Conservation (phyloP, 2,329 filamentous ascomycete species). For the Bretziella fagacearum region DNA sequence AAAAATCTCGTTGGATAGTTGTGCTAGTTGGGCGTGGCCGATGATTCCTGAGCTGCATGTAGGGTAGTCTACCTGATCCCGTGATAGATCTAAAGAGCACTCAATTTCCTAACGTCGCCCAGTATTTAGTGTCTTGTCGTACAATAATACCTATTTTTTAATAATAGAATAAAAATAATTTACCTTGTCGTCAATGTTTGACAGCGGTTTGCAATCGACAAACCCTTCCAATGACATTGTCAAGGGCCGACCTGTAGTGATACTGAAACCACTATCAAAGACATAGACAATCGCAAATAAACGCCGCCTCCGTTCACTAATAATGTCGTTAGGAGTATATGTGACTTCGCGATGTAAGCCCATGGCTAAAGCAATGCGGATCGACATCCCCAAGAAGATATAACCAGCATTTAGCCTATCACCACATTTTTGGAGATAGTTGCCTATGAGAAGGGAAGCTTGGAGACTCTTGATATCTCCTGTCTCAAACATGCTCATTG, state of each 20-base stretch:
- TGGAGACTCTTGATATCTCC: constrained; percentile 31
- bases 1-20: constrained; percentile 26
- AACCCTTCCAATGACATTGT: constrained; percentile 26
- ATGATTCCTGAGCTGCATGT: constrained; percentile 27
- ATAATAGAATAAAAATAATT: no score
- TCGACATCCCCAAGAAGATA: constrained; percentile 34
- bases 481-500: constrained; percentile 27
- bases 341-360: constrained; percentile 32
- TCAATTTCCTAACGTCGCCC: constrained; percentile 13
- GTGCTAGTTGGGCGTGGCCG: constrained; percentile 26
- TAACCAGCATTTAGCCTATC: constrained; percentile 35
- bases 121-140: no score
- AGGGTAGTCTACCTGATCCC: constrained; percentile 21
- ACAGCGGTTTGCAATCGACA: constrained; percentile 26
- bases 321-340: constrained; percentile 20
- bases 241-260: constrained; percentile 28
- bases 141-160: no score
- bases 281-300: constrained; percentile 26
- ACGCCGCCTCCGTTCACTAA: constrained; percentile 23
- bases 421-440: constrained; percentile 32
- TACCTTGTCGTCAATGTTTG: constrained; percentile 29
- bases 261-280: constrained; percentile 31
- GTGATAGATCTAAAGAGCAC: constrained; percentile 15
- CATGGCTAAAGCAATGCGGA: constrained; percentile 32
- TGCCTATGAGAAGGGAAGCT: constrained; percentile 27